Evolutionary conservation across 345 rosid genomes (phyloP), one percentile per base, ranked within the genome.

Genomic region (Odontarrhena argentea): DNA sequence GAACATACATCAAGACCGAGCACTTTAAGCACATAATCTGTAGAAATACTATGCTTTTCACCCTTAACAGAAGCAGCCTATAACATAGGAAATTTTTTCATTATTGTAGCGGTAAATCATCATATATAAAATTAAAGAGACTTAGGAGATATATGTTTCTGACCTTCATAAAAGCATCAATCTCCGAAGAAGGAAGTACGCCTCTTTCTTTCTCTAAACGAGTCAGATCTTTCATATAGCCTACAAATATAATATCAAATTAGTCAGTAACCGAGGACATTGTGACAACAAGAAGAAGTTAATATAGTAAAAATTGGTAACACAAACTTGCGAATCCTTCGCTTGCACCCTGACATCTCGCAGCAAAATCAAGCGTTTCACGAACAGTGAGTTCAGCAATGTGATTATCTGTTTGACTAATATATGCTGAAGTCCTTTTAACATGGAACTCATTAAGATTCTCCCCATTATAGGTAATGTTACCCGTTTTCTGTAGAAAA

Each of bases 101-200:
- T 56, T 1, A 14, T 40, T 3, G 13, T 43, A 59, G 13, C 13
- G 1, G 48, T 66, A 37, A 67, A 35, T 30, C 38, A 50, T 55
- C 12, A 26, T 56, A 60, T 25, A 47, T 0, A 42, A 1, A 8
- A 7, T n/a, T 14, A 12, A 34, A 34, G 1, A 0, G 30, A 43
- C 43, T 22, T 18, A 6, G 1, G 36, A 37, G 53, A 1, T 53
- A 24, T 28, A 53, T 35, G 78, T 55, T 50, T 55, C 42, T 49
- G 38, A 88, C 96, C 97, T 92, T 92, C 98, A 89, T 92, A 58
- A 87, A 92, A 70, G 97, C 98, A 73, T 92, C 98, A 70, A 92
- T 86, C 70, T 86, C 93, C 26, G 92, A 80, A 58, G 79, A 78
- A 7, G 98, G 98, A 37, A 80, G 85, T 57, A 92, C 63, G 55